phyloP scores from a whole-genome alignment of 1,284 basidiomycete species.

The Bondarzewia mesenterica region DNA sequence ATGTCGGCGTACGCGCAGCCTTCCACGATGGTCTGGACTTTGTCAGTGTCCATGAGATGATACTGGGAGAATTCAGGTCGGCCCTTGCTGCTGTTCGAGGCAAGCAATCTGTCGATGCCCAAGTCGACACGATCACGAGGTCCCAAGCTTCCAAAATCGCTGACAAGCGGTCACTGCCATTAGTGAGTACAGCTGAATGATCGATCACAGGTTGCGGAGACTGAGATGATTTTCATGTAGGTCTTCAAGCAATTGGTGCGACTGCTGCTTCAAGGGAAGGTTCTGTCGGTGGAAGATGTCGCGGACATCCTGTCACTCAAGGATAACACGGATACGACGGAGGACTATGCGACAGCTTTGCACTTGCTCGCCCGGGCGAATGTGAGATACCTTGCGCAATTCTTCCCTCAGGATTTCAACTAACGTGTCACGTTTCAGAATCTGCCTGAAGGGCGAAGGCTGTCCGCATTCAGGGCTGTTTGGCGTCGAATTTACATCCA shows the following conservation, averaged over 20 bases:
- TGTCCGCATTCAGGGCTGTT: constrained; percentile 62
- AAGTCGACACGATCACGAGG: constrained; percentile 54
- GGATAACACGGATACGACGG: constrained; percentile 45
- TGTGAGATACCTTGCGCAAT: constrained; percentile 33
- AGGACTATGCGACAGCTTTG: constrained; percentile 59
- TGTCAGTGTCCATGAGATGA: constrained; percentile 60
- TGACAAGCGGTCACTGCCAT: constrained; percentile 33
- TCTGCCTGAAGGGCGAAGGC: constrained; percentile 60
- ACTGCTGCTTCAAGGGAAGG: constrained; percentile 60
- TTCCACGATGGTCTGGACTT: constrained; percentile 73
- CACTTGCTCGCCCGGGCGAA: constrained; percentile 49
- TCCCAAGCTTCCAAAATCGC: constrained; percentile 42
- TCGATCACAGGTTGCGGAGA: neutral
- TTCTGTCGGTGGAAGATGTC: constrained; percentile 58
- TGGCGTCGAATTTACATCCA: constrained; percentile 86
- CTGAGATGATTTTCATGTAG: constrained; percentile 22
- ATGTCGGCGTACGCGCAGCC: constrained; percentile 27
- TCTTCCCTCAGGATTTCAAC: neutral
- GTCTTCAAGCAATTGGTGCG: constrained; percentile 60
- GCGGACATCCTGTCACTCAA: constrained; percentile 68
- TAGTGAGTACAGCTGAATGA: no score
- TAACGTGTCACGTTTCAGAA: constrained; percentile 29
- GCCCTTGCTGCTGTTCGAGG: constrained; percentile 39
- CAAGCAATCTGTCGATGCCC: constrained; percentile 57
- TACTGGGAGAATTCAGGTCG: constrained; percentile 51